These are phyloP conservation scores for Talaromyces wortmannii DNA, from an alignment of 495 filamentous ascomycete species.

Conservation along the genomic window DNA sequence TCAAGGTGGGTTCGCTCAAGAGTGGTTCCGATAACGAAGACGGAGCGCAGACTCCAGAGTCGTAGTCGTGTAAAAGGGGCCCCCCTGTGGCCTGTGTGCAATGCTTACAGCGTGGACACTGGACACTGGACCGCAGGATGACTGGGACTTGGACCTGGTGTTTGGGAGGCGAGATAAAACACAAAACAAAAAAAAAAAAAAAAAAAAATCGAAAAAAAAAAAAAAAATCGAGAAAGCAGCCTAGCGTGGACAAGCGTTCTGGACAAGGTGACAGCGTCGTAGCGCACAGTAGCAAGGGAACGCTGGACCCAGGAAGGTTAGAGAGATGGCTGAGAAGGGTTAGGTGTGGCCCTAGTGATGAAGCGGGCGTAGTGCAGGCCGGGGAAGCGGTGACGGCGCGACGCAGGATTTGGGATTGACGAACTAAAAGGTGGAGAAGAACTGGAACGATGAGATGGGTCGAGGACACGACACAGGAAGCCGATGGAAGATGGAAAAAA, in stretches of 20 bases:
- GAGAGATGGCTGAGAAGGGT: constrained; percentile 12
- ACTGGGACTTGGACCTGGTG: no score
- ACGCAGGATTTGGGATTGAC: background rate
- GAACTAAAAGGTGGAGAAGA: background rate
- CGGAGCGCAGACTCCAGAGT: no score
- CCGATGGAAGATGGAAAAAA: background rate
- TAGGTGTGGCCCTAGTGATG: constrained; percentile 12
- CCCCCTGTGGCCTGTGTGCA: no score
- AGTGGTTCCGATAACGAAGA: background rate
- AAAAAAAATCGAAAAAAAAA: no score
- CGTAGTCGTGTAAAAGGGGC: no score
- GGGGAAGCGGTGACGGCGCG: constrained; percentile 24
- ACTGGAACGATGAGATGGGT: background rate
- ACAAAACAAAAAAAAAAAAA: no score
- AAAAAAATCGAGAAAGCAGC: background rate
- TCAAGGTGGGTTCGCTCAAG: background rate
- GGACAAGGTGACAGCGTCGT: constrained; percentile 22
- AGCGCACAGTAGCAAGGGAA: constrained; percentile 9
- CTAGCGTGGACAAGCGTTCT: constrained; percentile 8
- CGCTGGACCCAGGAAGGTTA: constrained; percentile 13
- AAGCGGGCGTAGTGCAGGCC: constrained; percentile 27
- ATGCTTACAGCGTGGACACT: no score
- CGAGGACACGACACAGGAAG: no score
- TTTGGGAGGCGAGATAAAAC: no score
- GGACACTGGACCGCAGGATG: no score